Base-by-base conservation (phyloP, 306 rosid species). In the Quercus ilex region DNA sequence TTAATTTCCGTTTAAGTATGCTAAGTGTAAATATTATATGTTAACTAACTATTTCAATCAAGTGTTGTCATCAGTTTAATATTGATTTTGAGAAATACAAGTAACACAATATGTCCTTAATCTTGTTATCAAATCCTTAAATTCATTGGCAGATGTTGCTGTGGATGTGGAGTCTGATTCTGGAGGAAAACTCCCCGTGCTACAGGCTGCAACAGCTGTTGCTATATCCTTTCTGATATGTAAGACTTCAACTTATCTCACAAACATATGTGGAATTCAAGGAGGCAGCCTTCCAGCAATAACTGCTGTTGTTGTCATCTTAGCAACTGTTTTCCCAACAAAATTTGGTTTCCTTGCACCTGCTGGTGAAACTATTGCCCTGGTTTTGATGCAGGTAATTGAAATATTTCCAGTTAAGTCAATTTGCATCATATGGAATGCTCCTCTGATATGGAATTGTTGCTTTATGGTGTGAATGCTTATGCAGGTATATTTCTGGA, bases 371-470 rank as follows among this genome's bases (percentile, higher is more conserved):
- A 80, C 86, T 28, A 55, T 91, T 78, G 91, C 92, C 26, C 57
- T 85, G 55, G 75, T 92, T 73, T 75, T 93, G 82, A 79, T 93
- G 88, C 91, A 89, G 94, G 92, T 93, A 88, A 71, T 26, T 64
- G 49, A 79, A 56, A 52, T 70, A 31, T 25, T n/a, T 26, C 18
- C 59, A 1, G 1, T 73, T 56, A 49, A 33, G 6, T 23, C 4
- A 0, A 78, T 69, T 55, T 31, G 26, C 67, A 69, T 56, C 46
- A 28, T 15, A 52, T 13, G 4, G 21, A 28, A 63, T 63, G 38
- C n/a, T 28, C 67, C 15, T 21, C 18, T 59, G 67, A 59, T 23
- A 59, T 59, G 33, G 19, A 26, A 31, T 28, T 63, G 28, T 28
- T 28, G 20, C n/a, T 63, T 63, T 63, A 13, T 63, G 65, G 30